Conservation (phyloP, 129 eudicot genomes). For the Pittosporum tobira region DNA sequence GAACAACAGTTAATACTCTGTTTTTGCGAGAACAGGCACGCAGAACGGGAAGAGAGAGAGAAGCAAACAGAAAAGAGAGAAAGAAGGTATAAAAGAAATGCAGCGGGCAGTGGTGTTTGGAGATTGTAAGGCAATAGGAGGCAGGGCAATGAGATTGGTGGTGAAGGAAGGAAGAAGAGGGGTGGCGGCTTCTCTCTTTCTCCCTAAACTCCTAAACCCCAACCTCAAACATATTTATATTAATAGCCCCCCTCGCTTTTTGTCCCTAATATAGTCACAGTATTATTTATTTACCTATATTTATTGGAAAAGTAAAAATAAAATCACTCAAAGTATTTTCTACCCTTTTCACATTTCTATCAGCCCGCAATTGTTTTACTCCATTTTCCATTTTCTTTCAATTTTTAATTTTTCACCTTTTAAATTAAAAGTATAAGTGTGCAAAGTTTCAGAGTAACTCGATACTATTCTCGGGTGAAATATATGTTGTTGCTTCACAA, state of each 20-base stretch:
- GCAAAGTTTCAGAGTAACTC: no score
- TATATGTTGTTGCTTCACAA: no score
- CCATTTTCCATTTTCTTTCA: no score
- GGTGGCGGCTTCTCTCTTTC: slow-evolving; percentile 29
- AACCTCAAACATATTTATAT: neutral
- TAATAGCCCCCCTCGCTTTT: neutral
- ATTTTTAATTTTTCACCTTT: no score
- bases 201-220: neutral
- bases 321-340: no score
- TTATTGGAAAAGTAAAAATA: no score
- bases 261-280: neutral
- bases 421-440: no score
- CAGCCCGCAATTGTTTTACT: no score
- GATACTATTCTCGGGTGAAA: no score
- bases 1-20: neutral
- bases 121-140: neutral
- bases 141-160: slow-evolving; percentile 14
- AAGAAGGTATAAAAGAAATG: neutral
- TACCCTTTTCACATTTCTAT: no score
- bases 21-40: neutral
- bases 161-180: slow-evolving; percentile 11
- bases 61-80: no score
- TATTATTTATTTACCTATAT: neutral
- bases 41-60: neutral
- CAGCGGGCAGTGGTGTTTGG: neutral